Conservation (phyloP, 768 basidiomycete species). For the Cyathus striatus region DNA sequence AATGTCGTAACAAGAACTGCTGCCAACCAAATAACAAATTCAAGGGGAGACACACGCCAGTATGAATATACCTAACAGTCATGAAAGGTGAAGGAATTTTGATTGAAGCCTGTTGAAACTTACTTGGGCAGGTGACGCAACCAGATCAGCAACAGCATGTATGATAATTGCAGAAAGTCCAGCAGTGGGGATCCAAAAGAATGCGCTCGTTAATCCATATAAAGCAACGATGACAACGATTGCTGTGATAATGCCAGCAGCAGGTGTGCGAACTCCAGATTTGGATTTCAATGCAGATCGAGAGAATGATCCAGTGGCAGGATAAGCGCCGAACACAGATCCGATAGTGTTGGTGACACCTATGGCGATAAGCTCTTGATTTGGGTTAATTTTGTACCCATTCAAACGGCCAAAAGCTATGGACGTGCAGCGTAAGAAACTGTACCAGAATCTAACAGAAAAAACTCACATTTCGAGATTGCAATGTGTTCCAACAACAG, state of each 20-base stretch:
- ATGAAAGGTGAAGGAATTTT: not conserved
- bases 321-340: conserved; percentile 87
- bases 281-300: conserved; percentile 96
- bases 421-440: conserved; percentile 1
- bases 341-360: conserved; percentile 95
- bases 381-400: conserved; percentile 89
- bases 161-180: conserved; percentile 92
- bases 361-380: conserved; percentile 94
- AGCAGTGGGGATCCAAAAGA: conserved; percentile 84
- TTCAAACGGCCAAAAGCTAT: conserved; percentile 92
- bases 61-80: conserved; percentile 74
- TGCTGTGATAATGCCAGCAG: conserved; percentile 81
- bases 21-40: conserved; percentile 84
- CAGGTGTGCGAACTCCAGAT: conserved; percentile 94
- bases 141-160: conserved; percentile 84
- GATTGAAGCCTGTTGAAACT: conserved; percentile 1
- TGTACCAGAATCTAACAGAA: not conserved
- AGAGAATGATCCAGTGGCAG: conserved; percentile 97
- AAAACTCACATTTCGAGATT: conserved; percentile 79
- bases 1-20: conserved; percentile 89
- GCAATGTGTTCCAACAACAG: conserved; percentile 94
- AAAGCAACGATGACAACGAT: conserved; percentile 89
- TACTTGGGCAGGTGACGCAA: conserved; percentile 72
- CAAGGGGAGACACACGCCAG: conserved; percentile 93
- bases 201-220: conserved; percentile 90